Percentiles rank a stretch among this genome's conserved stretches.
Evolutionary conservation across 352 stramenopile genomes (phyloP).

Genomic region (Aphanomyces stellatus): DNA sequence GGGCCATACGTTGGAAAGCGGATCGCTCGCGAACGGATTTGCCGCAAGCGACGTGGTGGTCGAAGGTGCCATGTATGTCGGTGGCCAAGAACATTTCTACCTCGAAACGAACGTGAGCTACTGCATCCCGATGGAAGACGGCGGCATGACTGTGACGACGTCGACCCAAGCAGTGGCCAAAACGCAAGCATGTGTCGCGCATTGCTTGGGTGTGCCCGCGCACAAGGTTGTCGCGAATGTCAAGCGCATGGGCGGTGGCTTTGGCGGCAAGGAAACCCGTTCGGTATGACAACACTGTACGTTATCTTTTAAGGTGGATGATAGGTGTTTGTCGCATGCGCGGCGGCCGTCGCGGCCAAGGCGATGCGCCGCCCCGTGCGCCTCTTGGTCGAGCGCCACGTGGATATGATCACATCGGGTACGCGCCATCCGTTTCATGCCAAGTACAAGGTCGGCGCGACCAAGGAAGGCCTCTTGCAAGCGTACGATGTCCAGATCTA

Average conservation of each 20-base stretch:
- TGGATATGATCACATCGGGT: constrained; percentile 93
- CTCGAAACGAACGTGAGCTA: constrained; percentile 88
- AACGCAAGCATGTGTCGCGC: constrained; percentile 85
- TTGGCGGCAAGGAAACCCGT: constrained; percentile 94
- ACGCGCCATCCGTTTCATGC: constrained; percentile 90
- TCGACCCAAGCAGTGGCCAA: constrained; percentile 93
- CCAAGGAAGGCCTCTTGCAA: constrained; percentile 73
- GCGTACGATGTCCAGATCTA: constrained; percentile 90
- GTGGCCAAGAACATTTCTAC: constrained; percentile 95
- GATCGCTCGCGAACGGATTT: constrained; percentile 69
- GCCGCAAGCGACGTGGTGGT: constrained; percentile 61
- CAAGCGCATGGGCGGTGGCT: constrained; percentile 95
- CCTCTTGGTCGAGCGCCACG: constrained; percentile 87
- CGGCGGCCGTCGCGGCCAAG: constrained; percentile 86
- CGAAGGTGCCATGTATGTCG: constrained; percentile 83
- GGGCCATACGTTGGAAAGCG: constrained; percentile 74
- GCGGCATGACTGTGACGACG: constrained; percentile 87
- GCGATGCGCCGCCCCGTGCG: constrained; percentile 83
- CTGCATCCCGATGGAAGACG: constrained; percentile 66
- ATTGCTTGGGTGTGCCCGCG: constrained; percentile 84
- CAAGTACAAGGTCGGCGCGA: constrained; percentile 89
- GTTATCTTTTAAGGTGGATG: background rate
- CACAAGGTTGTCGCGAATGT: constrained; percentile 87
- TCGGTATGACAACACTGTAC: constrained; percentile 32
- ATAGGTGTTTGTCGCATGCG: constrained; percentile 79